Percentiles rank a stretch among this genome's conserved stretches.
phyloP scores from a whole-genome alignment of 1,284 basidiomycete genomes.

The Fomitopsis pinicola region DNA sequence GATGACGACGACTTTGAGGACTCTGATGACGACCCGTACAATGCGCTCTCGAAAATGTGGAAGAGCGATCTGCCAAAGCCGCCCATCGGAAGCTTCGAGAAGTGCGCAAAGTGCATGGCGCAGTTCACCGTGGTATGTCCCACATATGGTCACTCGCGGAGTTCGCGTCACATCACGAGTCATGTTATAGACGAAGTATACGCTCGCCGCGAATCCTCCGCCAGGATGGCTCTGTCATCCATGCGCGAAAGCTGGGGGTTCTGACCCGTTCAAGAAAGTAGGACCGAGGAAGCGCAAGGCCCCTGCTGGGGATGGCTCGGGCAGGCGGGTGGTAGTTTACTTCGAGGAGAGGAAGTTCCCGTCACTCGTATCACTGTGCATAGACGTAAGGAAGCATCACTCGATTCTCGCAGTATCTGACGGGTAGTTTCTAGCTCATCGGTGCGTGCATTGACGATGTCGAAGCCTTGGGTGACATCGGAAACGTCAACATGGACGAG shows the following conservation, averaged over 20 bases:
- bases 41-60: slow-evolving; percentile 55
- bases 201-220: slow-evolving; percentile 62
- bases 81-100: slow-evolving; percentile 74
- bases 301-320: slow-evolving; percentile 36
- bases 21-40: slow-evolving; percentile 46
- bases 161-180: background rate
- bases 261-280: slow-evolving; percentile 81
- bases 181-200: slow-evolving; percentile 72
- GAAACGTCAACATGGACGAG: slow-evolving; percentile 73
- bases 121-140: slow-evolving; percentile 84
- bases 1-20: slow-evolving; percentile 44
- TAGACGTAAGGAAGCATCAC: slow-evolving; percentile 48
- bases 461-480: slow-evolving; percentile 87
- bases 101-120: slow-evolving; percentile 79
- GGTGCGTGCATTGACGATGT: slow-evolving; percentile 87
- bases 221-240: slow-evolving; percentile 77
- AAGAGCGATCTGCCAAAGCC: slow-evolving; percentile 49
- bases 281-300: slow-evolving; percentile 57
- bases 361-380: slow-evolving; percentile 73
- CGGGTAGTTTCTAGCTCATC: slow-evolving; percentile 54
- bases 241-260: slow-evolving; percentile 73
- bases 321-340: slow-evolving; percentile 55
- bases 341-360: slow-evolving; percentile 72
- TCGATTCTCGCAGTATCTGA: background rate
- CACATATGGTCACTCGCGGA: background rate